phyloP scores from a whole-genome alignment of 495 filamentous ascomycete species.

The Cudoniella acicularis region DNA sequence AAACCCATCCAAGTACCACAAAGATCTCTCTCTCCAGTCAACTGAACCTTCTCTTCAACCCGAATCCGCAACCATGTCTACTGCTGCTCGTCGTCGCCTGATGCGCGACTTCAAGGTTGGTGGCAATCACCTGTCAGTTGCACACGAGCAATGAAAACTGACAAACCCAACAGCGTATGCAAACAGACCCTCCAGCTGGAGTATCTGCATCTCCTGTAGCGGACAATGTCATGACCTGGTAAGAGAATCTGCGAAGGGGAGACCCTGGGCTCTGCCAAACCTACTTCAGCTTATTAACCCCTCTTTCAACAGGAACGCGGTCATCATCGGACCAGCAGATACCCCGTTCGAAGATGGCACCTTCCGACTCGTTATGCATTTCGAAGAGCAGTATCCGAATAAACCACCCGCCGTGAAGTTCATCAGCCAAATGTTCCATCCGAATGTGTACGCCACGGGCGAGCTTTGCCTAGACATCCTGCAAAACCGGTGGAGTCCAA shows the following conservation, averaged over 20 bases:
- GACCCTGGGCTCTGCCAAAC: background rate
- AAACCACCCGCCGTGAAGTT: conserved; percentile 98
- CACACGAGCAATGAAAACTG: conserved; percentile 20
- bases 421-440: conserved; percentile 98
- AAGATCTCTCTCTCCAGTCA: background rate
- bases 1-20: background rate
- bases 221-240: conserved; percentile 99
- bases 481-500: conserved; percentile 98
- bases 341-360: conserved; percentile 99
- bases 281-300: conserved; percentile 17
- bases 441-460: conserved; percentile 95
- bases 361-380: conserved; percentile 97
- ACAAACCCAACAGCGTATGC: conserved; percentile 73
- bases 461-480: conserved; percentile 96
- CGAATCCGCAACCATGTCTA: conserved; percentile 66
- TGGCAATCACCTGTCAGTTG: conserved; percentile 12
- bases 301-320: conserved; percentile 74
- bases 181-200: conserved; percentile 95
- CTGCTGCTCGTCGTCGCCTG: conserved; percentile 85
- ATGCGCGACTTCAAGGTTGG: conserved; percentile 98
- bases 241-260: conserved; percentile 19
- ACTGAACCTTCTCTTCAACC: background rate
- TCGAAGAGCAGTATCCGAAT: conserved; percentile 97
- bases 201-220: conserved; percentile 95
- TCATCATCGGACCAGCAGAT: conserved; percentile 96